phyloP scores from a whole-genome alignment of 1,284 basidiomycete genomes.

The Cystobasidium sp. region DNA sequence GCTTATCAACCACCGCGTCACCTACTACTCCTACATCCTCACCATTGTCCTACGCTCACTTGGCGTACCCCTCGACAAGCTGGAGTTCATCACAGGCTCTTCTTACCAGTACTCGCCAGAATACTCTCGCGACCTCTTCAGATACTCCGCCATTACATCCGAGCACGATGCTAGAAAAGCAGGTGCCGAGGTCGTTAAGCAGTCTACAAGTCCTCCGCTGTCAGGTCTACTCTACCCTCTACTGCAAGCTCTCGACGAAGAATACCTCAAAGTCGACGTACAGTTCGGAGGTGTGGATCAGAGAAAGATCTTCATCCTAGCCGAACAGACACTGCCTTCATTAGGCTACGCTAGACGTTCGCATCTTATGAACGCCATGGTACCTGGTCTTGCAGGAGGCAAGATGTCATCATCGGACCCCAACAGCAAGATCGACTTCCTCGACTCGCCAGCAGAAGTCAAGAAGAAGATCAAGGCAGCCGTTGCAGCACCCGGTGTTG shows the following conservation, averaged over 20 bases:
- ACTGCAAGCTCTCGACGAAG: conserved; percentile 93
- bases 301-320: conserved; percentile 99
- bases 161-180: conserved; percentile 98
- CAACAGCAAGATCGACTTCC: conserved; percentile 96
- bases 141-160: conserved; percentile 82
- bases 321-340: conserved; percentile 89
- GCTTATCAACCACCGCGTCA: conserved; percentile 82
- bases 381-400: conserved; percentile 89
- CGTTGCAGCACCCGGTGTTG: conserved; percentile 92
- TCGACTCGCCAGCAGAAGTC: conserved; percentile 82
- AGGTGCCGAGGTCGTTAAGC: conserved; percentile 99
- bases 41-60: conserved; percentile 83
- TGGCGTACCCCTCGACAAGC: conserved; percentile 83
- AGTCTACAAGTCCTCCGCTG: conserved; percentile 87
- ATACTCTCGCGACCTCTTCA: conserved; percentile 95
- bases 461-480: conserved; percentile 90
- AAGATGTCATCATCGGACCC: conserved; percentile 99
- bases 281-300: conserved; percentile 99
- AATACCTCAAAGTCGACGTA: conserved; percentile 94
- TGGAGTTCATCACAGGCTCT: conserved; percentile 85
- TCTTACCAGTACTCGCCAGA: conserved; percentile 88
- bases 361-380: conserved; percentile 98
- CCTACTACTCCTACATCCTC: conserved; percentile 86
- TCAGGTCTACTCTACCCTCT: conserved; percentile 95
- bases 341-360: conserved; percentile 94